Conservation (phyloP, 345 rosid genomes). For the Euphorbia pulcherrima region DNA sequence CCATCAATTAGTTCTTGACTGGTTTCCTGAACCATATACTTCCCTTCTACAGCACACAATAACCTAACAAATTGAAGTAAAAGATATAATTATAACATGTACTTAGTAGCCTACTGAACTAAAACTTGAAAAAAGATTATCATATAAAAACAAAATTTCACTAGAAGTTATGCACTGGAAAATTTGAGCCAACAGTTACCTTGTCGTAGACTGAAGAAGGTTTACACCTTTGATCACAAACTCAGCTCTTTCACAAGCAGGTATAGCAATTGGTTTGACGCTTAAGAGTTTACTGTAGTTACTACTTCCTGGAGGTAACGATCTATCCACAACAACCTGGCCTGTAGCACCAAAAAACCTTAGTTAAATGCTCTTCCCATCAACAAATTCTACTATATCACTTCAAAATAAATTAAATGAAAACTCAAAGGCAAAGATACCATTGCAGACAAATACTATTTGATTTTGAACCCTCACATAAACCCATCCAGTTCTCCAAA, state of each 20-base stretch:
- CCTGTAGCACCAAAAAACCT: conserved; percentile 47
- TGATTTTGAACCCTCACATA: conserved; percentile 70
- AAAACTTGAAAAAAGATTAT: not conserved
- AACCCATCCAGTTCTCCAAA: conserved; percentile 94
- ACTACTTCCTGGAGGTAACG: conserved; percentile 54
- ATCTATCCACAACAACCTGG: conserved; percentile 68
- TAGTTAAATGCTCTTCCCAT: not conserved
- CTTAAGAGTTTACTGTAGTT: conserved; percentile 55
- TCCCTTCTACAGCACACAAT: conserved; percentile 89
- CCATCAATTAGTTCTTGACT: conserved; percentile 43
- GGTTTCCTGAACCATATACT: conserved; percentile 64
- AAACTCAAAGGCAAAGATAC: conserved; percentile 40
- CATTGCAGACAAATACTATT: conserved; percentile 69
- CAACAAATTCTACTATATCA: conserved; percentile 7
- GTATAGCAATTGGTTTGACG: conserved; percentile 73
- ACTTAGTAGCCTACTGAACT: not conserved
- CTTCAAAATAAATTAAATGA: conserved; percentile 2
- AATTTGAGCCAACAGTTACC: conserved; percentile 38
- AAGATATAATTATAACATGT: not conserved
- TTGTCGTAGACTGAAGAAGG: conserved; percentile 59
- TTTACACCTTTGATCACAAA: conserved; percentile 81
- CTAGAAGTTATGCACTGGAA: not conserved
- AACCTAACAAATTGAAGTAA: conserved; percentile 44
- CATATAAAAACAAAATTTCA: conserved; percentile 8
- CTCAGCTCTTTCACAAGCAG: conserved; percentile 51